phyloP scores from a whole-genome alignment of 2,329 filamentous ascomycete species.

The Cladosporium sp. region DNA sequence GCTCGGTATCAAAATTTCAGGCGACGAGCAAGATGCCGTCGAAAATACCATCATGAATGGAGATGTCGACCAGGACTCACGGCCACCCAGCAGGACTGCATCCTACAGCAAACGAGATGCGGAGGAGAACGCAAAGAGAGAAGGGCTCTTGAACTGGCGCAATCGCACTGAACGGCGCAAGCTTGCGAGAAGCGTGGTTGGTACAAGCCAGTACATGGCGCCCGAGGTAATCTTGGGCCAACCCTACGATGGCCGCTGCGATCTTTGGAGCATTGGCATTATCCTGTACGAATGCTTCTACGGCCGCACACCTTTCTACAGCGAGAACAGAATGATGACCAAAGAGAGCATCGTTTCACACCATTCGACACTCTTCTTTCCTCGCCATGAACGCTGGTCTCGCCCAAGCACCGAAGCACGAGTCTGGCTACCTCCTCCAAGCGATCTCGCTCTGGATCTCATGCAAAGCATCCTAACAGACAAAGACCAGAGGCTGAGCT shows the following conservation, averaged over 20 bases:
- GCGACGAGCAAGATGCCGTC: slow-evolving; percentile 69
- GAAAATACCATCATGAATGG: slow-evolving; percentile 39
- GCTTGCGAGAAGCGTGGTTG: slow-evolving; percentile 81
- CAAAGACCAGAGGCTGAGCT: slow-evolving; percentile 73
- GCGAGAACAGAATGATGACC: slow-evolving; percentile 76
- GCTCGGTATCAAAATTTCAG: slow-evolving; percentile 70
- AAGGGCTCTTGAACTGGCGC: slow-evolving; percentile 43
- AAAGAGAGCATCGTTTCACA: slow-evolving; percentile 84
- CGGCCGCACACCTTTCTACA: slow-evolving; percentile 85
- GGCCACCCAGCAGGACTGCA: slow-evolving; percentile 18
- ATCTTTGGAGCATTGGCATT: slow-evolving; percentile 95
- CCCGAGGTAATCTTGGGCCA: slow-evolving; percentile 85
- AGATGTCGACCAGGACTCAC: slow-evolving; percentile 17
- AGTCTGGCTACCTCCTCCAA: slow-evolving; percentile 53
- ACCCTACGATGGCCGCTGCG: slow-evolving; percentile 86
- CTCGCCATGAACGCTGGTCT: slow-evolving; percentile 54
- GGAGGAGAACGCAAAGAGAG: slow-evolving; percentile 30
- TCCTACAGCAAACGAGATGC: slow-evolving; percentile 25
- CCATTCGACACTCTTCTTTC: slow-evolving; percentile 68
- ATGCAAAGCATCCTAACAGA: slow-evolving; percentile 72
- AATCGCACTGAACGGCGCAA: slow-evolving; percentile 59
- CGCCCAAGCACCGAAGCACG: slow-evolving; percentile 43
- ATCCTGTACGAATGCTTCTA: slow-evolving; percentile 95
- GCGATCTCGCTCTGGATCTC: slow-evolving; percentile 72
- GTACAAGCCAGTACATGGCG: slow-evolving; percentile 98